Evolutionary conservation across 306 rosid species (phyloP), one percentile per base, ranked within the genome.

Genomic region (Prunus armeniaca): DNA sequence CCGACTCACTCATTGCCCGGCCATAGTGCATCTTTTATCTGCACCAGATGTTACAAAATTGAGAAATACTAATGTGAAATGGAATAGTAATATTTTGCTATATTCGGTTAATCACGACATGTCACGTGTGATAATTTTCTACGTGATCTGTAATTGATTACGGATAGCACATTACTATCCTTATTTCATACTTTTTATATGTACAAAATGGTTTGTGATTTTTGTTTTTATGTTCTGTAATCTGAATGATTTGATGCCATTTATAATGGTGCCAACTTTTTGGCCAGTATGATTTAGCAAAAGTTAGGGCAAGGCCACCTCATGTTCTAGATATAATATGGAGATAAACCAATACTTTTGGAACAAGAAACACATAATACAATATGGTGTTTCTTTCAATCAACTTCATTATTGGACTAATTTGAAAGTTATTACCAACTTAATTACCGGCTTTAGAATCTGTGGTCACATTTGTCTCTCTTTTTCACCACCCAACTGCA

Each of bases 101-200:
- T 34, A 34, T 34, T 0, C 0, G 8, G 0, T 5, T 1, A 34
- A 34, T 34, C 8, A 34, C 41, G 41, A 34, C 0, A 34, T 34
- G 2, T 34, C 2, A 34, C 8, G 0, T 0, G 41, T 34, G 2
- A 34, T 34, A 34, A 34, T 1, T 5, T 34, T 34, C 5, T 0
- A 34, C 8, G 0, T 34, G 0, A 5, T 5, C 6, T 5, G 1
- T 34, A 34, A 34, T 34, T 34, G 1, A 0, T 5, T 34, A 0
- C 0, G 8, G 2, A 34, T 34, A 34, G 1, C 1, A 34, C 7
- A 5, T 5, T 5, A 5, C 5, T 34, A 34, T 34, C 38, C 1
- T 34, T 1, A 7, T 34, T 34, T 32, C 7, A 5, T 5, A 5
- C 38, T 34, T 34, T 34, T 34, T 34, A 32, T 32, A 32, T 34